phyloP scores from a whole-genome alignment of 257 asterid species.

The Euphrasia confusa region DNA sequence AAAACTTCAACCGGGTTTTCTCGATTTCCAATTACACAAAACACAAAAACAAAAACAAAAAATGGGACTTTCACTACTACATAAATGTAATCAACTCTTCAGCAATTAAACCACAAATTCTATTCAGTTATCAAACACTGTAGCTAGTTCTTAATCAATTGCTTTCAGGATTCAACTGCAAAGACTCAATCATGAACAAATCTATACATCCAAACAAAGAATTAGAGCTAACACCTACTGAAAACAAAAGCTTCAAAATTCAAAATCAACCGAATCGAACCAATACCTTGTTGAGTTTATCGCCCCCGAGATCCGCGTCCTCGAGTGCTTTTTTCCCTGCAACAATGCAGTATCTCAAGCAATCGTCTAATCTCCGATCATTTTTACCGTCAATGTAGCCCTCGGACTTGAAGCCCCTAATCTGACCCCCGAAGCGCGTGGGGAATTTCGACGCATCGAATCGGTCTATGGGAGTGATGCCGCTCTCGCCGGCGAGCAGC shows the following conservation, averaged over 20 bases:
- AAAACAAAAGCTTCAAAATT: background rate
- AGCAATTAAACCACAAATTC: slow-evolving; percentile 4
- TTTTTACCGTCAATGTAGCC: slow-evolving; percentile 57
- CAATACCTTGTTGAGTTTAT: slow-evolving; percentile 34
- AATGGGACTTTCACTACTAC: too few relatives aligned
- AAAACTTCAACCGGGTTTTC: too few relatives aligned
- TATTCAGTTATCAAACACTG: background rate
- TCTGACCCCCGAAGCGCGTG: slow-evolving; percentile 60
- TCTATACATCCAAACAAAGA: slow-evolving; percentile 15
- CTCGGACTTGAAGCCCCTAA: slow-evolving; percentile 43
- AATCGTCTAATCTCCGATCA: slow-evolving; percentile 52
- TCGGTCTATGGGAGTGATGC: slow-evolving; percentile 49
- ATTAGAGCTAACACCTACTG: slow-evolving; percentile 2
- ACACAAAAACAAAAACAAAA: too few relatives aligned
- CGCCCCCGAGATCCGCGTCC: slow-evolving; percentile 49
- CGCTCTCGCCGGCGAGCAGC: slow-evolving; percentile 55
- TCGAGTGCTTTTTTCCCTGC: slow-evolving; percentile 58
- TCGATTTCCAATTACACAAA: too few relatives aligned
- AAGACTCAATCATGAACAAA: background rate
- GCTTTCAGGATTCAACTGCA: slow-evolving; percentile 1
- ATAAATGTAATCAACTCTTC: background rate
- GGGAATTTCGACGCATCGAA: slow-evolving; percentile 56
- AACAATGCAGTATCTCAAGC: slow-evolving; percentile 54
- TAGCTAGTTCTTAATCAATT: background rate
- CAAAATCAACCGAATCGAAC: slow-evolving; percentile 5